Evolutionary conservation across 352 stramenopile genomes (phyloP).

Genomic region (Pythium apleroticum): DNA sequence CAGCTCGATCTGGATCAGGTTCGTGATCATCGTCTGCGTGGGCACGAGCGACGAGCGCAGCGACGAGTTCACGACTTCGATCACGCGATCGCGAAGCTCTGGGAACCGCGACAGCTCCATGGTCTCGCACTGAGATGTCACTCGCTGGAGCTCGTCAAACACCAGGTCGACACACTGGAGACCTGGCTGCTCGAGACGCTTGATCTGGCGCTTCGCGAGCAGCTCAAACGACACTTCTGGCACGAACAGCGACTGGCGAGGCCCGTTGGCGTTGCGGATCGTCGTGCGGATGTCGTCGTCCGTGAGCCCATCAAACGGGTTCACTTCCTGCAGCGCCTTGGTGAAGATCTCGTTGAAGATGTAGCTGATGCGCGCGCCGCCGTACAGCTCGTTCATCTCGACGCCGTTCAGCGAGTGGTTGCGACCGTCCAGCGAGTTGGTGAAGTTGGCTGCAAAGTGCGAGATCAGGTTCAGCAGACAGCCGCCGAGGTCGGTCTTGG

Average conservation of each 20-base stretch:
- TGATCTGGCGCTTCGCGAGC: slow-evolving; percentile 97
- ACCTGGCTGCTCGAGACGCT: slow-evolving; percentile 93
- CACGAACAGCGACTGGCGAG: slow-evolving; percentile 97
- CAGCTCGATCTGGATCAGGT: slow-evolving; percentile 98
- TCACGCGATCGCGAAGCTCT: slow-evolving; percentile 93
- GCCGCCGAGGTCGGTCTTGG: slow-evolving; percentile 89
- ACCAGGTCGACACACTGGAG: slow-evolving; percentile 98
- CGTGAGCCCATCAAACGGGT: slow-evolving; percentile 96
- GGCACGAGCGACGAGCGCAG: slow-evolving; percentile 75
- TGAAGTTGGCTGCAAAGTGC: slow-evolving; percentile 90
- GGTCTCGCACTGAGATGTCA: slow-evolving; percentile 93
- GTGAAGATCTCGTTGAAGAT: slow-evolving; percentile 99
- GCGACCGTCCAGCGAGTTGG: slow-evolving; percentile 87
- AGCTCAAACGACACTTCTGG: slow-evolving; percentile 99
- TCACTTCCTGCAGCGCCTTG: slow-evolving; percentile 89
- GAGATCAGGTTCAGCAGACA: slow-evolving; percentile 95
- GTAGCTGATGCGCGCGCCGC: slow-evolving; percentile 97
- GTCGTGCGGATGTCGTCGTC: slow-evolving; percentile 99
- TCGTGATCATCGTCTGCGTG: slow-evolving; percentile 95
- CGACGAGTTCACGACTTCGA: slow-evolving; percentile 93
- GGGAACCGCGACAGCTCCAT: slow-evolving; percentile 96
- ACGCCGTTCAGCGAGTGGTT: slow-evolving; percentile 74
- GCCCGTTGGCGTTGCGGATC: slow-evolving; percentile 98
- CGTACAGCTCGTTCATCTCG: slow-evolving; percentile 93
- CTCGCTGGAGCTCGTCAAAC: slow-evolving; percentile 98